phyloP scores from a whole-genome alignment of 2,329 filamentous ascomycete genomes.

The Trichoderma arundinaceum region DNA sequence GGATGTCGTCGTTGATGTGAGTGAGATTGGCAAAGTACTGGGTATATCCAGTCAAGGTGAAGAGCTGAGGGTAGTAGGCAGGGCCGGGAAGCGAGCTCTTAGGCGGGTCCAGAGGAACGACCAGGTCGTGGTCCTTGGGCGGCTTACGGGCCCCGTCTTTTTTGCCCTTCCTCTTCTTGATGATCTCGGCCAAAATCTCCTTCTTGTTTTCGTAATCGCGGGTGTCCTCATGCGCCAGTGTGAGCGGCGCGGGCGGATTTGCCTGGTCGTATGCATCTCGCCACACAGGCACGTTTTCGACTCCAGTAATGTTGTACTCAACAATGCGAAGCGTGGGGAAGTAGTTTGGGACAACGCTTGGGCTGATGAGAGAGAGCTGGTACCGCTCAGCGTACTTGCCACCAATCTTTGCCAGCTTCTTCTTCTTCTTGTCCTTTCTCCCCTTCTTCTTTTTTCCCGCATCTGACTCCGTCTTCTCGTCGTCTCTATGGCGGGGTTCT shows the following conservation, averaged over 20 bases:
- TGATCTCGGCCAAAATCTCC: constrained; percentile 41
- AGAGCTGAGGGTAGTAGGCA: constrained; percentile 83
- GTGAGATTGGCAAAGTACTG: constrained; percentile 98
- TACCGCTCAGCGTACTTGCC: constrained; percentile 86
- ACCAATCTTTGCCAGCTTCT: constrained; percentile 66
- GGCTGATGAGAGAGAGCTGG: constrained; percentile 77
- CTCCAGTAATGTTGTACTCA: constrained; percentile 87
- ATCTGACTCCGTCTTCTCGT: constrained; percentile 36
- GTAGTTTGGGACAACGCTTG: constrained; percentile 91
- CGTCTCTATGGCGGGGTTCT: constrained; percentile 32
- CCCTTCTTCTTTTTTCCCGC: constrained; percentile 45
- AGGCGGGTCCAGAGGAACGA: constrained; percentile 73
- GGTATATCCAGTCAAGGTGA: constrained; percentile 79
- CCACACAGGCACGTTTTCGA: constrained; percentile 64
- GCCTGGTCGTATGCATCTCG: constrained; percentile 40
- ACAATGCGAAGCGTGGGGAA: constrained; percentile 89
- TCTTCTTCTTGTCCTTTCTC: constrained; percentile 55
- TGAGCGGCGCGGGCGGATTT: constrained; percentile 24
- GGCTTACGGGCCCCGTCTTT: constrained; percentile 50
- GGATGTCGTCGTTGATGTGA: constrained; percentile 76
- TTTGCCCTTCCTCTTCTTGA: constrained; percentile 39
- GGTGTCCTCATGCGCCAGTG: background rate
- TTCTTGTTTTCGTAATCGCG: constrained; percentile 40
- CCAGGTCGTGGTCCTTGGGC: constrained; percentile 64
- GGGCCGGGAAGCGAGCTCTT: constrained; percentile 79